These are phyloP conservation scores for Blastocystis sp. DNA, from an alignment of 352 stramenopile species.

Conservation along the genomic window DNA sequence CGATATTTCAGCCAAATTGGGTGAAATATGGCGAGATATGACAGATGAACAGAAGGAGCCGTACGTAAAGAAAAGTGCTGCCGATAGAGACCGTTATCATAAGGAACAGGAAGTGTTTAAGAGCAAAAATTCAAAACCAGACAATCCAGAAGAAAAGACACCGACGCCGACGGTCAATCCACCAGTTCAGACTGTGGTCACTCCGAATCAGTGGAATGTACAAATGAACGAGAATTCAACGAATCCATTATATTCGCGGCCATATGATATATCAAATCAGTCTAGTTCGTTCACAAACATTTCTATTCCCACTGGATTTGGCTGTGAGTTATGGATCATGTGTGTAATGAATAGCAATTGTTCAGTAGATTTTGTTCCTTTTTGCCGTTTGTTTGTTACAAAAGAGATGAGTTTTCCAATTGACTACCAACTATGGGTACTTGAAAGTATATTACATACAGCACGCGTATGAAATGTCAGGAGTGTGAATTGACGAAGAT, in stretches of 20 bases:
- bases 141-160: background rate
- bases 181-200: background rate
- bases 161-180: background rate
- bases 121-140: slow-evolving; percentile 7
- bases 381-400: background rate
- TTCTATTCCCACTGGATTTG: slow-evolving; percentile 52
- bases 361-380: slow-evolving; percentile 15
- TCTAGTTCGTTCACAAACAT: slow-evolving; percentile 42
- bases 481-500: too few species aligned
- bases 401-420: background rate
- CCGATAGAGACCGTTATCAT: slow-evolving; percentile 29
- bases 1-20: slow-evolving; percentile 85
- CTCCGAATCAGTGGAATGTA: slow-evolving; percentile 28
- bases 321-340: background rate
- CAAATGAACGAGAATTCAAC: background rate
- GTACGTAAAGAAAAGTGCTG: slow-evolving; percentile 72
- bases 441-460: too few species aligned
- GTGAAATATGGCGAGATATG: slow-evolving; percentile 82
- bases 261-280: slow-evolving; percentile 32
- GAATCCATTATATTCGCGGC: background rate
- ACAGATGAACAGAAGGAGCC: slow-evolving; percentile 80
- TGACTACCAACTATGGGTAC: background rate
- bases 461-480: too few species aligned
- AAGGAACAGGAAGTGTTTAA: slow-evolving; percentile 52
- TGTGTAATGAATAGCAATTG: background rate